Percentiles rank a stretch among this genome's conserved stretches.
Evolutionary conservation across 2,329 filamentous ascomycete genomes (phyloP).

Genomic region (Geosmithia flava): DNA sequence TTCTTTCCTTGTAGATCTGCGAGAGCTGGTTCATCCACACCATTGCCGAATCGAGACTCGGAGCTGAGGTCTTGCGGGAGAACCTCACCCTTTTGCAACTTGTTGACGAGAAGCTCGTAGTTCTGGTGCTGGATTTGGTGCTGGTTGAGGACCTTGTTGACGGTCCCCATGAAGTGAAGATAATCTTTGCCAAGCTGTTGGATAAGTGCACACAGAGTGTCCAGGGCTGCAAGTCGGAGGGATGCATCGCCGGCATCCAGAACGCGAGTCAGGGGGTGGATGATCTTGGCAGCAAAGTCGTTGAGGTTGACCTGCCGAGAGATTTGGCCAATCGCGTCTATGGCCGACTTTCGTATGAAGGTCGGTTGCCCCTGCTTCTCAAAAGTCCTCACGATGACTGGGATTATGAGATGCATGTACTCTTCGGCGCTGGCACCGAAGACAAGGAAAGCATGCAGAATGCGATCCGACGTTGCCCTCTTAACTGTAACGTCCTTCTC

Average conservation of each 20-base stretch:
- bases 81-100: constrained; percentile 86
- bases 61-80: constrained; percentile 91
- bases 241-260: constrained; percentile 60
- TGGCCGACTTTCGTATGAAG: constrained; percentile 73
- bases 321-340: constrained; percentile 88
- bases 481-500: constrained; percentile 71
- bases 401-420: constrained; percentile 98
- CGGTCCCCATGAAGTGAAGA: constrained; percentile 81
- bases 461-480: constrained; percentile 73
- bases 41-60: constrained; percentile 66
- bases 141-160: constrained; percentile 73
- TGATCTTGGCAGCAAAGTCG: constrained; percentile 91
- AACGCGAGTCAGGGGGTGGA: constrained; percentile 81
- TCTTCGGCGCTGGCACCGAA: constrained; percentile 94
- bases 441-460: constrained; percentile 88
- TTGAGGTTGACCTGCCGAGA: constrained; percentile 95
- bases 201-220: constrained; percentile 89
- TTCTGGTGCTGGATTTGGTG: constrained; percentile 81
- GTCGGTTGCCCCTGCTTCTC: constrained; percentile 75
- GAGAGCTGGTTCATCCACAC: constrained; percentile 68
- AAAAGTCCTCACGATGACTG: constrained; percentile 87
- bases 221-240: constrained; percentile 71
- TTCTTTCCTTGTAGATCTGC: constrained; percentile 86
- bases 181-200: constrained; percentile 95
- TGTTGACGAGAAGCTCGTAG: constrained; percentile 84